phyloP scores from a whole-genome alignment of 192 early-diverging fungal species.

The Coemansia sp. region DNA sequence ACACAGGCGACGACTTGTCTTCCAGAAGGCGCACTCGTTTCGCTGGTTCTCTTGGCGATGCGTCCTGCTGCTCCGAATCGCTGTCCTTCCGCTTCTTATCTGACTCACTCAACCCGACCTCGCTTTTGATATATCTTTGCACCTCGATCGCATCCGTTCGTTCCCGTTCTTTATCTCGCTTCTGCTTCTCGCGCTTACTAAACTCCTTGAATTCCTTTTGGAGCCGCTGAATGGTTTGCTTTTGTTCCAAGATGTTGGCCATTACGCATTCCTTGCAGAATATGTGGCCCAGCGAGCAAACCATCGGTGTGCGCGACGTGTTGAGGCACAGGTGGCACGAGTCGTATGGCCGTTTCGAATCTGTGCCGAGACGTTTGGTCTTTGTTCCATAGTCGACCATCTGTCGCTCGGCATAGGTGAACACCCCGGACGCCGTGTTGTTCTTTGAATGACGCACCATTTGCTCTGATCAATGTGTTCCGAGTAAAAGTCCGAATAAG shows the following conservation, averaged over 20 bases:
- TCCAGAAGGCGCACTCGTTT: constrained; percentile 26
- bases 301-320: constrained; percentile 27
- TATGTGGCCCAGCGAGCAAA: constrained; percentile 66
- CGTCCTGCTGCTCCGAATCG: constrained; percentile 4
- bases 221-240: constrained; percentile 63
- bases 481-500: not conserved
- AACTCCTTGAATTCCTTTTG: constrained; percentile 52
- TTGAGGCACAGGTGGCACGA: constrained; percentile 83
- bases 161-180: not conserved
- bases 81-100: not conserved
- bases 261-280: constrained; percentile 87
- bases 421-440: constrained; percentile 85
- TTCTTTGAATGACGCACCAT: constrained; percentile 93
- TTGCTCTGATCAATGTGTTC: not conserved
- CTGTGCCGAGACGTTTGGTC: constrained; percentile 72
- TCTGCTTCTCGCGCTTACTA: constrained; percentile 43
- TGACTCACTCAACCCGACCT: constrained; percentile 18
- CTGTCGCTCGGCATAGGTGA: constrained; percentile 86
- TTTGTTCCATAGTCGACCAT: constrained; percentile 90
- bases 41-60: not conserved
- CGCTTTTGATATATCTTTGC: constrained; percentile 9
- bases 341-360: constrained; percentile 80
- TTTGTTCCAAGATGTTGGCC: constrained; percentile 81
- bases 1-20: constrained; percentile 6
- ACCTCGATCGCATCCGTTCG: not conserved